Evolutionary conservation across 2,329 filamentous ascomycete genomes (phyloP), one percentile per base, ranked within the genome.

Genomic region (Dryadomyces sulphureus): DNA sequence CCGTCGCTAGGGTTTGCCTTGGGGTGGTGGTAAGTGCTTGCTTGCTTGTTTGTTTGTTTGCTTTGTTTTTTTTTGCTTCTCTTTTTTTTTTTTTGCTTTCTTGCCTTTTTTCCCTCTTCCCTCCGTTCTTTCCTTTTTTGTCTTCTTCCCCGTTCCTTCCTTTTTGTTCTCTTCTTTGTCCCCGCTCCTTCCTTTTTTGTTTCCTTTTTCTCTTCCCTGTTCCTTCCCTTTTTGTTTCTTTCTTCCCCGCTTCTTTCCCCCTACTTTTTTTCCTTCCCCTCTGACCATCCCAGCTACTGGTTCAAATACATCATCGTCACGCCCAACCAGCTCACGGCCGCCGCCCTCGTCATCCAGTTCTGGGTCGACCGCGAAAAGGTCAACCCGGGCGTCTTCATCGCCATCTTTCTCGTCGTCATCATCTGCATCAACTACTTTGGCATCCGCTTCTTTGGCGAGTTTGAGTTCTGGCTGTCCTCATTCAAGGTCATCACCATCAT

Each of bases 321-420:
- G 5, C 60, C 64, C 0, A 64, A 62, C 41, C 64, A 66, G 41
- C 42, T 66, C 38, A 65, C 63, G 0, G 64, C 62, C 2, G 58
- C 60, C 5, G 63, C 62, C 1, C 54, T 65, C 5, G 54, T 66
- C 8, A 53, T 66, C 2, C 56, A 63, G 30, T 64, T 59, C 35
- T 66, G 64, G 64, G 50, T 66, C n/a, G 65, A 65, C 27, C 68
- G 77, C 47, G 51, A 65, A 1, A 58, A 61, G 19, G 62, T 87
- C 48, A 79, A 68, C 55, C 75, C 85, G 45, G 82, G 72, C 48
- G 79, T 88, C 53, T 84, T 81, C 62, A 85, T 88, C 54, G 72
- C 72, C 35, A 65, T 87, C 46, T 88, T 88, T 63, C 85, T 81
- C 73, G 69, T 78, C 27, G 59, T 81, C 30, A 81, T 89, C 56